These are phyloP conservation scores for Noccaea bulbosa DNA, from an alignment of 345 rosid species.

Conservation along the genomic window DNA sequence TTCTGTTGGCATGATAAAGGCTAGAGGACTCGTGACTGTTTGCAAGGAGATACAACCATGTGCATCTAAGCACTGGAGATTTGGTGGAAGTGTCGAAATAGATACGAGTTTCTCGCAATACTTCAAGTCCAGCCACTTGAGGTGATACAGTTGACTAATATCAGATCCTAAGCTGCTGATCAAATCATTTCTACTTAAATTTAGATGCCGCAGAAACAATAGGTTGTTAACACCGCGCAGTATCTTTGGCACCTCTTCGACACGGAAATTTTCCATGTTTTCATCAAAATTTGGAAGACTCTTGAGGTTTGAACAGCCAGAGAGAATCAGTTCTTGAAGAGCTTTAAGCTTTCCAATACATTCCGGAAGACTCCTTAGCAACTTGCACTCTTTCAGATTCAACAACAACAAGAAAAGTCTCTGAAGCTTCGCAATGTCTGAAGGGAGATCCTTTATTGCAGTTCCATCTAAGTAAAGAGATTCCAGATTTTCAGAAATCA, in stretches of 20 bases:
- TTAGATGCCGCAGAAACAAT: slow-evolving; percentile 18
- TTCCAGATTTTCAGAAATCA: slow-evolving; percentile 26
- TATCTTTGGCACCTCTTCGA: slow-evolving; percentile 1
- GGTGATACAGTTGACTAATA: slow-evolving; percentile 24
- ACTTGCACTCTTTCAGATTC: no score
- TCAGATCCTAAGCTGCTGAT: slow-evolving; percentile 16
- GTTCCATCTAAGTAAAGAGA: slow-evolving; percentile 28
- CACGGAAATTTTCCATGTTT: neutral
- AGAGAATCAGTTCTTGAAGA: slow-evolving; percentile 32
- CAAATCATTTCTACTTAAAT: slow-evolving; percentile 19
- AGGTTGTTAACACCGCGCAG: neutral
- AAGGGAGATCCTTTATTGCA: slow-evolving; percentile 31
- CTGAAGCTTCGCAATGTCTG: slow-evolving; percentile 10
- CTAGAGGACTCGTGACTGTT: slow-evolving; percentile 16
- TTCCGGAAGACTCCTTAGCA: slow-evolving; percentile 6
- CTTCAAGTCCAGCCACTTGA: slow-evolving; percentile 32
- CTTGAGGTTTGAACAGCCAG: slow-evolving; percentile 17
- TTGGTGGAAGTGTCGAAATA: slow-evolving; percentile 32
- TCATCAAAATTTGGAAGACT: neutral
- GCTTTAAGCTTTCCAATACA: slow-evolving; percentile 24
- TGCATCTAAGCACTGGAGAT: slow-evolving; percentile 31
- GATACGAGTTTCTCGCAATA: slow-evolving; percentile 20
- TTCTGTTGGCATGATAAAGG: neutral
- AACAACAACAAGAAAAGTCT: neutral
- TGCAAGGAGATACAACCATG: slow-evolving; percentile 2